Evolutionary conservation across 768 basidiomycete species (phyloP).

Genomic region (Amyloporia xantha): DNA sequence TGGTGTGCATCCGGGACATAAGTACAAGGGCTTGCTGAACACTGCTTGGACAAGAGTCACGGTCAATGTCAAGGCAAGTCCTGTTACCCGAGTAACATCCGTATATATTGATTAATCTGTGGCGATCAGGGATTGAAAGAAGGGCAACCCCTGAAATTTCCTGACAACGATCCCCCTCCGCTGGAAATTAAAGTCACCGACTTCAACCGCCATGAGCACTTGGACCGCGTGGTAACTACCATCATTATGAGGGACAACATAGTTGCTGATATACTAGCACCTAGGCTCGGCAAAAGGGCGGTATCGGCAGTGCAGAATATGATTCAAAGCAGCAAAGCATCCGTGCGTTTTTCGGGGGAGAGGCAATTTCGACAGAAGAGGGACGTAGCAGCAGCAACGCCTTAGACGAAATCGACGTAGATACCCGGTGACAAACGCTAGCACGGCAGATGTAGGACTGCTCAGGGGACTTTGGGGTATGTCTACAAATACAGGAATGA

Average conservation of each 20-base stretch:
- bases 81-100: not conserved
- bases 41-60: conserved; percentile 63
- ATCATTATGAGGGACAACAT: not conserved
- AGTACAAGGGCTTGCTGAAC: conserved; percentile 51
- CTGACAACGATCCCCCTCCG: conserved; percentile 24
- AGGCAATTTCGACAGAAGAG: conserved; percentile 13
- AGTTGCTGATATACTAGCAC: not conserved
- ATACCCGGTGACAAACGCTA: conserved; percentile 8
- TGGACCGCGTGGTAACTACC: conserved; percentile 45
- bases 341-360: conserved; percentile 60
- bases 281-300: conserved; percentile 70
- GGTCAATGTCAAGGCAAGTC: conserved; percentile 40
- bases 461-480: not conserved
- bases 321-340: conserved; percentile 76
- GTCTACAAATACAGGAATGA: conserved; percentile 9
- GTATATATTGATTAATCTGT: too few species aligned
- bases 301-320: conserved; percentile 62
- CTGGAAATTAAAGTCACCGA: conserved; percentile 41
- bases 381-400: conserved; percentile 25
- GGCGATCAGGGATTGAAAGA: conserved; percentile 27
- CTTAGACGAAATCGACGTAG: conserved; percentile 21
- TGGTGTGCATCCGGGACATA: conserved; percentile 26
- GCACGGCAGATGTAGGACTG: not conserved
- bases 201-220: conserved; percentile 52
- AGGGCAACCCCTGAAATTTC: conserved; percentile 16